A percentile compares a stretch with the other conserved stretches of the same genome.
Evolutionary conservation across 345 rosid species (phyloP).

Genomic region (Eucalyptus victrix): DNA sequence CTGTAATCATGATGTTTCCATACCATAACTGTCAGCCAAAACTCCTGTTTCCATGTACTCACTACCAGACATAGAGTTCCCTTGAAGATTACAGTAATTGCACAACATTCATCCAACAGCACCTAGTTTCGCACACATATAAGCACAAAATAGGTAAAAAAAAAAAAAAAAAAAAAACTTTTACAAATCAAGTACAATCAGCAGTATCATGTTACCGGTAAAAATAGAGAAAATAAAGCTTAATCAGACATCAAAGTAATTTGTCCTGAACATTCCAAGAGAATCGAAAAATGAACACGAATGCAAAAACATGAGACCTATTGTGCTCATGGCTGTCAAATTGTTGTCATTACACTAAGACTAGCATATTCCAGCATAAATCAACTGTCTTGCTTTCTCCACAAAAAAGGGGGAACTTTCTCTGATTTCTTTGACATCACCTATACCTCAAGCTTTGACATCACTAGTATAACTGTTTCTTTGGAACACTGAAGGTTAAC

Average conservation of each 20-base stretch:
- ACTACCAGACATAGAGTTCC: background rate
- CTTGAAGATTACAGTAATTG: background rate
- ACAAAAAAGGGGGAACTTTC: background rate
- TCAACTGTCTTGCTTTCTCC: background rate
- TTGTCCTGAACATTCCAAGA: background rate
- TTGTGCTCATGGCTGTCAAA: background rate
- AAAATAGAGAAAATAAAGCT: background rate
- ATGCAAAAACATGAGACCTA: background rate
- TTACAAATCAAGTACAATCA: background rate
- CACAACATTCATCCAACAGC: background rate
- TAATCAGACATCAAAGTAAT: background rate
- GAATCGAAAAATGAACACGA: background rate
- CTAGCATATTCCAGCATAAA: background rate
- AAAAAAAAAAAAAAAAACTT: background rate
- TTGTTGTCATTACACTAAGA: background rate
- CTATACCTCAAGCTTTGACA: background rate
- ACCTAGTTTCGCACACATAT: background rate
- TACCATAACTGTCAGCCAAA: background rate
- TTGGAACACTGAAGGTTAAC: background rate
- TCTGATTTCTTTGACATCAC: background rate
- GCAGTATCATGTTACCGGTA: background rate
- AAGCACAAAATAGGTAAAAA: background rate
- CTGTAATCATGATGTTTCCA: background rate
- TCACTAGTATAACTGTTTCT: background rate
- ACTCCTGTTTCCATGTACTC: background rate